phyloP scores from a whole-genome alignment of 1,284 basidiomycete species.

The Schizophyllum commune region DNA sequence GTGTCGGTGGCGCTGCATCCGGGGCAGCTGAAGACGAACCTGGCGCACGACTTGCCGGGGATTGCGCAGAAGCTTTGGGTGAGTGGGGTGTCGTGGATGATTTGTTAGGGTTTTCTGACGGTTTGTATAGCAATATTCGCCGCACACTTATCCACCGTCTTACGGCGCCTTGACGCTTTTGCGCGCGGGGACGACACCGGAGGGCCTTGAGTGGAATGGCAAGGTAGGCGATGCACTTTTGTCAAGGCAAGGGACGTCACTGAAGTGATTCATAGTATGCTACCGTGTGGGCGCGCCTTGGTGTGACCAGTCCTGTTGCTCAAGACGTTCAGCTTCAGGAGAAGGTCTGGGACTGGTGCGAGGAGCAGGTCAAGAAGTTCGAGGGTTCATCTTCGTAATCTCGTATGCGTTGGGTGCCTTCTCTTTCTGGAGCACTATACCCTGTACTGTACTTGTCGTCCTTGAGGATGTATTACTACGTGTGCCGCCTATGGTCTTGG shows the following conservation, averaged over 20 bases:
- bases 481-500: too few species aligned
- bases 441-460: too few species aligned
- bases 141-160: conserved; percentile 3
- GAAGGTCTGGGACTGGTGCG: conserved; percentile 11
- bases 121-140: neutral
- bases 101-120: neutral
- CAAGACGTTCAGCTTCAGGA: conserved; percentile 8
- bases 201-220: conserved; percentile 20
- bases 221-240: conserved; percentile 15
- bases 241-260: neutral
- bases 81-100: neutral
- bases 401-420: too few species aligned
- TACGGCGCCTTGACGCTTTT: conserved; percentile 30
- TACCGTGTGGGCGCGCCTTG: conserved; percentile 11
- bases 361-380: conserved; percentile 10
- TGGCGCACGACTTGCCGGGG: neutral
- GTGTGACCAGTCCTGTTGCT: conserved; percentile 7
- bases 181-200: conserved; percentile 27
- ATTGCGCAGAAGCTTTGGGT: neutral
- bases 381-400: neutral
- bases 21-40: conserved; percentile 1
- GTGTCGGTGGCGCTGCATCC: conserved; percentile 2
- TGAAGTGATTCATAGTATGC: conserved; percentile 9
- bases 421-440: too few species aligned
- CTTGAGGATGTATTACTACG: too few species aligned